These are phyloP conservation scores for Phytopythium aichiense DNA, from an alignment of 352 stramenopile species.

Conservation along the genomic window DNA sequence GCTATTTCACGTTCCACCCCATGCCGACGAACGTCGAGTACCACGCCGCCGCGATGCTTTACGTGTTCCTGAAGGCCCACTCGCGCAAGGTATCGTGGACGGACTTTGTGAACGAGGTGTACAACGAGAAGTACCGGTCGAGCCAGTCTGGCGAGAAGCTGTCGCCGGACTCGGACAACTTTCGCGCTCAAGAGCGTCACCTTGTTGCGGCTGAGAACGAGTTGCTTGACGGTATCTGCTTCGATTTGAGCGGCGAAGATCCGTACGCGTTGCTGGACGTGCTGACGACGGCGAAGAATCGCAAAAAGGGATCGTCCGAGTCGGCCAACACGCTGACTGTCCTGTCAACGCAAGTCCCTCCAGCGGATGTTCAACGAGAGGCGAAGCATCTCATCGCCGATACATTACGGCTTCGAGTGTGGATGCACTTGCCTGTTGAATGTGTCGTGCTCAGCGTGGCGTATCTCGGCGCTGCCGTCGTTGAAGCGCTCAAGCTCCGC, in stretches of 20 bases:
- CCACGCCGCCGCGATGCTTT: conserved; percentile 60
- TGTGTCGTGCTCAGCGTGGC: conserved; percentile 66
- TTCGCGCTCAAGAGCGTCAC: conserved; percentile 51
- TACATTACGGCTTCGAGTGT: conserved; percentile 51
- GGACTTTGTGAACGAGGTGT: conserved; percentile 69
- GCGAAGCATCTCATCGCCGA: conserved; percentile 61
- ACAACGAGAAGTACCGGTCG: conserved; percentile 47
- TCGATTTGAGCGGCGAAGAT: conserved; percentile 68
- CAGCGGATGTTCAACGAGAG: conserved; percentile 57
- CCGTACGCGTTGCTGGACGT: conserved; percentile 68
- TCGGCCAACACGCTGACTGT: not conserved
- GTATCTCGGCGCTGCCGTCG: conserved; percentile 63
- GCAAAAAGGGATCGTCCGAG: conserved; percentile 29
- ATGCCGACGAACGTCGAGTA: conserved; percentile 73
- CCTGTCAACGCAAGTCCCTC: conserved; percentile 17
- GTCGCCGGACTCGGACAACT: conserved; percentile 31
- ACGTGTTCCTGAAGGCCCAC: conserved; percentile 76
- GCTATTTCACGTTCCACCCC: conserved; percentile 71
- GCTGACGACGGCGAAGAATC: conserved; percentile 42
- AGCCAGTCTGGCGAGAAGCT: conserved; percentile 5
- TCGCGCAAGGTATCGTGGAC: conserved; percentile 51
- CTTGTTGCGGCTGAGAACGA: conserved; percentile 55
- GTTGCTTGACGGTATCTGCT: conserved; percentile 70
- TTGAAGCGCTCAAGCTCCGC: conserved; percentile 25
- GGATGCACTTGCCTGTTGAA: conserved; percentile 52